These are phyloP conservation scores for Naganishia onofrii DNA, from an alignment of 768 basidiomycete species.

Conservation along the genomic window DNA sequence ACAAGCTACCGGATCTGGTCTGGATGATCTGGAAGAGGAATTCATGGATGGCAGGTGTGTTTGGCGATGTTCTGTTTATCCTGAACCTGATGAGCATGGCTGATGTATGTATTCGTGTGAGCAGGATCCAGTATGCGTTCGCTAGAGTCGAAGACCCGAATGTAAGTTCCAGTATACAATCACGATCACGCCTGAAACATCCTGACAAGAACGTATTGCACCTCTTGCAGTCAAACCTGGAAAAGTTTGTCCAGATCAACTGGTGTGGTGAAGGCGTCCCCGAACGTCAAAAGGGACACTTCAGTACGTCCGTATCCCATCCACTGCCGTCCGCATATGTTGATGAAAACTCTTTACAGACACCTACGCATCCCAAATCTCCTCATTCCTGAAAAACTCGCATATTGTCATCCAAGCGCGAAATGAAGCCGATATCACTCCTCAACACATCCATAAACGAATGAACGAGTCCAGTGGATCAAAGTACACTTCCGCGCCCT, in stretches of 20 bases:
- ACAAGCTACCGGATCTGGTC: conserved; percentile 75
- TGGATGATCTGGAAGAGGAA: conserved; percentile 88
- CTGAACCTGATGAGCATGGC: neutral
- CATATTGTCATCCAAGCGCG: conserved; percentile 51
- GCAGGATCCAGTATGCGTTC: conserved; percentile 91
- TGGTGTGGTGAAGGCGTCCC: conserved; percentile 99
- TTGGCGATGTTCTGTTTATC: neutral
- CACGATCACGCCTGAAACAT: neutral
- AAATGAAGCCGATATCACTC: conserved; percentile 64
- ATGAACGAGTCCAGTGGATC: conserved; percentile 88
- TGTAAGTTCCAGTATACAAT: conserved; percentile 55
- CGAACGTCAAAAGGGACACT: conserved; percentile 83
- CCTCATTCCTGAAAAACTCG: conserved; percentile 71
- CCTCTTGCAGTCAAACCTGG: conserved; percentile 65
- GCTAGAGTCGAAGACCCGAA: conserved; percentile 78
- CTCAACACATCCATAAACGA: conserved; percentile 74
- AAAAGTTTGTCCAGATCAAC: conserved; percentile 91
- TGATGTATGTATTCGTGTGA: neutral
- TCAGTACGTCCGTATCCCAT: conserved; percentile 55
- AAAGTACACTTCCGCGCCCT: conserved; percentile 61
- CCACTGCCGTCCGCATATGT: neutral
- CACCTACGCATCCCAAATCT: conserved; percentile 74
- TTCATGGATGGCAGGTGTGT: conserved; percentile 86
- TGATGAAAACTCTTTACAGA: conserved; percentile 48
- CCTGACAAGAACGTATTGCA: neutral